Percentiles rank a stretch among this genome's conserved stretches.
Conservation (phyloP, 345 rosid genomes). For the Eucalyptus pauciflora region DNA sequence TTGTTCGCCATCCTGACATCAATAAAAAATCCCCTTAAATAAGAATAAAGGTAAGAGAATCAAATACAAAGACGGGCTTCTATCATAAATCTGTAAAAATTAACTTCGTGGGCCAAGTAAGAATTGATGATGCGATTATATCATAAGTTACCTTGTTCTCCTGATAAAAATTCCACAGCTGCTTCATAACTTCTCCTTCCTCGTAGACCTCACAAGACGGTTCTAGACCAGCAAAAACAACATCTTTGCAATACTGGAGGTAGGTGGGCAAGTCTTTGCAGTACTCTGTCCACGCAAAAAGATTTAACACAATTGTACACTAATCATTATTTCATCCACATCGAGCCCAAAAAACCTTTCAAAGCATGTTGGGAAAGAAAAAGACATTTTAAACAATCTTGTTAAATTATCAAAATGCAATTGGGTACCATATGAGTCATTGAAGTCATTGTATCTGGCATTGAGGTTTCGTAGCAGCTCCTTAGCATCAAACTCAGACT, state of each 20-base stretch:
- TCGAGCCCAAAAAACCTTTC: neutral
- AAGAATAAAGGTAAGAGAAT: neutral
- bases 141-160: constrained; percentile 25
- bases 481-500: constrained; percentile 14
- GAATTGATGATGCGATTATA: neutral
- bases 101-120: neutral
- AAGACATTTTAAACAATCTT: neutral
- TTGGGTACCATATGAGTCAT: constrained; percentile 13
- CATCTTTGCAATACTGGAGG: constrained; percentile 3
- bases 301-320: neutral
- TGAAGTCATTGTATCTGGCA: constrained; percentile 16
- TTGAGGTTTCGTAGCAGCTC: constrained; percentile 48
- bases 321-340: neutral
- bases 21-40: neutral
- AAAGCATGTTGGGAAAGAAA: neutral
- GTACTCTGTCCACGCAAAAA: neutral
- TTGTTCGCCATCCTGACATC: constrained; percentile 8
- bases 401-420: neutral
- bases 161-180: constrained; percentile 51
- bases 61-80: neutral
- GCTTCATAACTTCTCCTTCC: neutral
- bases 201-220: neutral
- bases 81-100: neutral
- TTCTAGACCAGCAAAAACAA: constrained; percentile 1
- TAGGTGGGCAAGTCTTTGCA: neutral